A percentile compares a stretch with the other conserved stretches of the same genome.
These are phyloP conservation scores for Ophiocordyceps camponoti-saundersi DNA, from an alignment of 2,329 filamentous ascomycete genomes.

Conservation along the genomic window DNA sequence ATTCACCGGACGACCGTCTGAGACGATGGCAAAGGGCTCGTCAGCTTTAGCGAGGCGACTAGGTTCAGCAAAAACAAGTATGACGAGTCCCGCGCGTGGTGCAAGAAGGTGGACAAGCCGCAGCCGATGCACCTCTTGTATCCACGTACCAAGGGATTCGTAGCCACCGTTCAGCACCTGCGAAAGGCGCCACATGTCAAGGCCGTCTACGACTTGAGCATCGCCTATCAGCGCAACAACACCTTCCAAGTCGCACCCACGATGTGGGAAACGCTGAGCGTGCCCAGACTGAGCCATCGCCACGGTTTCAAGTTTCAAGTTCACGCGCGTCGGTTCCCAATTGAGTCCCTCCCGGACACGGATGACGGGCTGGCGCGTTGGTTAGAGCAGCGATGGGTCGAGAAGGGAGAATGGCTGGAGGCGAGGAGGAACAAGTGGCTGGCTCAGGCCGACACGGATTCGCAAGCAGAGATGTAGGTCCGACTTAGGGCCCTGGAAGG, in stretches of 20 bases:
- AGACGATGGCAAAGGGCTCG: conserved; percentile 29
- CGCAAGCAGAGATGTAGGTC: not conserved
- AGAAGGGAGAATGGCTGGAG: conserved; percentile 35
- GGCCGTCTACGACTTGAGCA: conserved; percentile 37
- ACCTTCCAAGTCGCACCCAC: conserved; percentile 27
- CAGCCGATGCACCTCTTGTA: conserved; percentile 41
- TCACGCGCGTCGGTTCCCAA: conserved; percentile 27
- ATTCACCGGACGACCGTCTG: not conserved
- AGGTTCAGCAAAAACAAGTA: conserved; percentile 38
- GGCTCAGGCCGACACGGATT: not conserved
- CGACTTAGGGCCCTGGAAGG: too few relatives aligned
- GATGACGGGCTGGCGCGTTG: conserved; percentile 31
- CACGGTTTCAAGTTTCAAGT: conserved; percentile 31
- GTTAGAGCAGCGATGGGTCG: conserved; percentile 34
- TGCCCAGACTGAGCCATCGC: conserved; percentile 18
- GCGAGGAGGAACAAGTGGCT: conserved; percentile 7
- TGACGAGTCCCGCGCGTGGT: conserved; percentile 32
- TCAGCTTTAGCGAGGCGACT: conserved; percentile 48
- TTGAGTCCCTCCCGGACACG: conserved; percentile 28
- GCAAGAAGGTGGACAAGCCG: conserved; percentile 27
- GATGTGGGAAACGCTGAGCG: conserved; percentile 35
- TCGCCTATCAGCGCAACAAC: conserved; percentile 29
- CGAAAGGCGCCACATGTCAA: conserved; percentile 30
- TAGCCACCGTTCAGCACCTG: conserved; percentile 39
- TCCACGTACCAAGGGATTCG: conserved; percentile 43